phyloP scores from a whole-genome alignment of 2,329 filamentous ascomycete species.

The Sporothrix inflata region DNA sequence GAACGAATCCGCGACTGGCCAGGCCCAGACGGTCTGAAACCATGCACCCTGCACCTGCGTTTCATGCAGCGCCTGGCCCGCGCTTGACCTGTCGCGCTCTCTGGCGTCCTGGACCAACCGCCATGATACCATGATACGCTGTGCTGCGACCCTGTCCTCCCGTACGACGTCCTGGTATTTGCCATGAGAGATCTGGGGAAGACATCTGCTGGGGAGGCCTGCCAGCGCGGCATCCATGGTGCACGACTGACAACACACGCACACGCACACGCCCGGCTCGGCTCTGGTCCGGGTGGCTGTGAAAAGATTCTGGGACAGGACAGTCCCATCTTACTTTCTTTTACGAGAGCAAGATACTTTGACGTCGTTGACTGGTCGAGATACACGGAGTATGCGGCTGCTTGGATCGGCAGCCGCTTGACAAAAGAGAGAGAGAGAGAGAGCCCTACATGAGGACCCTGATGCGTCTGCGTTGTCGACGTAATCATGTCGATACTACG shows the following conservation, averaged over 20 bases:
- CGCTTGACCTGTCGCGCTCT: neutral
- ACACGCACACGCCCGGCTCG: neutral
- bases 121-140: neutral
- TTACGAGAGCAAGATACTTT: neutral
- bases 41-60: conserved; percentile 16
- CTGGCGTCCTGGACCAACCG: neutral
- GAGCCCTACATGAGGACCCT: neutral
- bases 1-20: neutral
- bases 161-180: neutral
- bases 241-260: too few species aligned
- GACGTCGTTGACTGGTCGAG: neutral
- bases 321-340: neutral
- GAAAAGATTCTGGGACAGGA: neutral
- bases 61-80: conserved; percentile 22
- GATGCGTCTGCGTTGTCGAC: neutral
- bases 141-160: neutral
- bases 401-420: neutral
- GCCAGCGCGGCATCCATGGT: too few species aligned
- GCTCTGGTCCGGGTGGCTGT: conserved; percentile 15
- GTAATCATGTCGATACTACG: neutral
- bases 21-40: conserved; percentile 26
- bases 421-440: too few species aligned
- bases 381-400: neutral
- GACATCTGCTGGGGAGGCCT: neutral
- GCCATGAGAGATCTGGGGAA: neutral